These are phyloP conservation scores for Kwoniella shivajii DNA, from an alignment of 1,284 basidiomycete species.

Conservation along the genomic window DNA sequence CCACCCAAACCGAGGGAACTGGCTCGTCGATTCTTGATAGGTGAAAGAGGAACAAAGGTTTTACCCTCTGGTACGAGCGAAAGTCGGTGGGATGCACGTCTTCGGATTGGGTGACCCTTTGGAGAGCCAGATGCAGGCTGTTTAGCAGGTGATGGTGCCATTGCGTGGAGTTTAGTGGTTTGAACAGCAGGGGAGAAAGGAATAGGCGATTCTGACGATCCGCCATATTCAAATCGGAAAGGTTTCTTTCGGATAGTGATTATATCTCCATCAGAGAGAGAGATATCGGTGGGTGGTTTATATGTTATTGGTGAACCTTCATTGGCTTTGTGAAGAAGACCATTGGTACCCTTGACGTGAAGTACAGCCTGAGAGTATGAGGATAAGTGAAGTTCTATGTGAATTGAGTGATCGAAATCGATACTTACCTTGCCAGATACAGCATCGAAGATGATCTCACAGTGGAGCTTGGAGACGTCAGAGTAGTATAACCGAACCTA, in stretches of 20 bases:
- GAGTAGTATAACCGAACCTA: conserved; percentile 50
- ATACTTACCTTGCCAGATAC: conserved; percentile 38
- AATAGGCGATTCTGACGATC: conserved; percentile 5
- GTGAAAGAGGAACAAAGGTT: conserved; percentile 42
- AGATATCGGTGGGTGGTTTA: conserved; percentile 27
- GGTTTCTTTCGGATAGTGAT: conserved; percentile 48
- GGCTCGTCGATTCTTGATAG: conserved; percentile 30
- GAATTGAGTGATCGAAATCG: not conserved
- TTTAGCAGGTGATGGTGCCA: conserved; percentile 6
- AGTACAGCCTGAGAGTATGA: conserved; percentile 36
- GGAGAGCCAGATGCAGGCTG: conserved; percentile 3
- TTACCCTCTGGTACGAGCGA: conserved; percentile 46
- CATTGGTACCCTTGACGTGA: conserved; percentile 42
- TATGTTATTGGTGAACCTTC: conserved; percentile 16
- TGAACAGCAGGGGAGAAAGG: conserved; percentile 5
- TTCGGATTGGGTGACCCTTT: conserved; percentile 3
- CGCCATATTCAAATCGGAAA: conserved; percentile 49
- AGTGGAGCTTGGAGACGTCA: conserved; percentile 51
- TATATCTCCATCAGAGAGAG: conserved; percentile 39
- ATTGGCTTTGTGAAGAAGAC: conserved; percentile 28
- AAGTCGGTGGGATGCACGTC: conserved; percentile 39
- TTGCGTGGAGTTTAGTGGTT: conserved; percentile 2
- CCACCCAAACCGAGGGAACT: conserved; percentile 20
- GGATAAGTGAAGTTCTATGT: not conserved
- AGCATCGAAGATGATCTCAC: conserved; percentile 48